These are phyloP conservation scores for Globisporangium ultimum DNA, from an alignment of 352 stramenopile species.

Conservation along the genomic window DNA sequence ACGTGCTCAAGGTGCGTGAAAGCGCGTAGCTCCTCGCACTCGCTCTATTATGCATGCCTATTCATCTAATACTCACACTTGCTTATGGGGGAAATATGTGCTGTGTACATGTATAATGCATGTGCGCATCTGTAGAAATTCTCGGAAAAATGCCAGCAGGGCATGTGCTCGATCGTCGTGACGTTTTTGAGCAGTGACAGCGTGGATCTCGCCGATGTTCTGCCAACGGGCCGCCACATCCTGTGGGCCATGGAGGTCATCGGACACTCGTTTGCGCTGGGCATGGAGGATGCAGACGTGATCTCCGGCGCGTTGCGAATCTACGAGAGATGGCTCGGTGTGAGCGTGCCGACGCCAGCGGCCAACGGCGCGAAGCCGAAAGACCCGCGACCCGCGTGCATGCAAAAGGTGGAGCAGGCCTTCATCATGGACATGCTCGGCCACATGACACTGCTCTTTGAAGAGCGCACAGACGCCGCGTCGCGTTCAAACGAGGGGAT, in stretches of 20 bases:
- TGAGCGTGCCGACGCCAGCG: conserved; percentile 29
- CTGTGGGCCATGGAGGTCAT: conserved; percentile 86
- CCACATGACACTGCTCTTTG: conserved; percentile 87
- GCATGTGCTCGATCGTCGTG: conserved; percentile 82
- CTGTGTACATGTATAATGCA: neutral
- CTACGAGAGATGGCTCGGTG: conserved; percentile 81
- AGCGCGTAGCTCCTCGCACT: neutral
- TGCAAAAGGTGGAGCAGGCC: conserved; percentile 79
- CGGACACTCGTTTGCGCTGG: conserved; percentile 79
- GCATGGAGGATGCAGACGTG: conserved; percentile 82
- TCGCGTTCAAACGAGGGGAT: conserved; percentile 29
- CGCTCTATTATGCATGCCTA: neutral
- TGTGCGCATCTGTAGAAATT: conserved; percentile 55
- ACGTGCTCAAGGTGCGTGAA: conserved; percentile 70
- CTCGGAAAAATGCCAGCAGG: conserved; percentile 83
- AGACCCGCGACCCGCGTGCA: conserved; percentile 60
- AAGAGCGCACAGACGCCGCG: conserved; percentile 49
- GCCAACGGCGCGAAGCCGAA: conserved; percentile 34
- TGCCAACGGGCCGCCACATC: conserved; percentile 75
- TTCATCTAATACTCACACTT: too few relatives aligned
- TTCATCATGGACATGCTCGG: conserved; percentile 87
- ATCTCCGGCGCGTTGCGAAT: conserved; percentile 73
- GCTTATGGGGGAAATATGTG: too few relatives aligned
- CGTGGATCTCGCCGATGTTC: conserved; percentile 42
- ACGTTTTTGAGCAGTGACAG: conserved; percentile 55